Evolutionary conservation across 2,329 filamentous ascomycete genomes (phyloP).

Genomic region (Atkinsonella texensis): DNA sequence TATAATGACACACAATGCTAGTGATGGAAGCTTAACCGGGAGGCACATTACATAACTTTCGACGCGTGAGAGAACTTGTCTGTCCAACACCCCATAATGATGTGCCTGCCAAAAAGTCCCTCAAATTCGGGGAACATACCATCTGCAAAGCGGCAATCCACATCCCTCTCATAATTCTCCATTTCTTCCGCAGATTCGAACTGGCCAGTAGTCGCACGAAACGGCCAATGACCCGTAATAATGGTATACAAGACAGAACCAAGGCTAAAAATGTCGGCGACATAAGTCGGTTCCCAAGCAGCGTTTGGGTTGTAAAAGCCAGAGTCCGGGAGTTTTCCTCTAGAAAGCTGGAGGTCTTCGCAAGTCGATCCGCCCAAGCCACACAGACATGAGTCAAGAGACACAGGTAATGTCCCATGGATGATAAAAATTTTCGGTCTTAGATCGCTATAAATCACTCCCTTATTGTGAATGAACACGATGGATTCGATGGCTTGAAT

Average conservation of each 20-base stretch:
- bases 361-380: conserved; percentile 21
- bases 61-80: neutral
- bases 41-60: neutral
- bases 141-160: conserved; percentile 6
- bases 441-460: conserved; percentile 22
- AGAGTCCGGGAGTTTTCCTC: conserved; percentile 8
- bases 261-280: conserved; percentile 11
- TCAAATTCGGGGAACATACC: conserved; percentile 7
- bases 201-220: conserved; percentile 6
- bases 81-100: conserved; percentile 7
- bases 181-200: conserved; percentile 6
- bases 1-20: conserved; percentile 1
- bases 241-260: conserved; percentile 12
- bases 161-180: conserved; percentile 7
- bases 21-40: neutral
- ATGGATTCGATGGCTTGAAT: conserved; percentile 18
- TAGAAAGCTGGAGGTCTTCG: conserved; percentile 14
- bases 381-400: conserved; percentile 18
- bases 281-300: conserved; percentile 2
- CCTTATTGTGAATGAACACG: conserved; percentile 17
- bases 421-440: conserved; percentile 21
- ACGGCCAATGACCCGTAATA: conserved; percentile 10
- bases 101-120: conserved; percentile 3
- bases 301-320: conserved; percentile 10
- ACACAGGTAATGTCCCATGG: conserved; percentile 11